Evolutionary conservation across 768 basidiomycete genomes (phyloP).

Genomic region (Mycena maculata): DNA sequence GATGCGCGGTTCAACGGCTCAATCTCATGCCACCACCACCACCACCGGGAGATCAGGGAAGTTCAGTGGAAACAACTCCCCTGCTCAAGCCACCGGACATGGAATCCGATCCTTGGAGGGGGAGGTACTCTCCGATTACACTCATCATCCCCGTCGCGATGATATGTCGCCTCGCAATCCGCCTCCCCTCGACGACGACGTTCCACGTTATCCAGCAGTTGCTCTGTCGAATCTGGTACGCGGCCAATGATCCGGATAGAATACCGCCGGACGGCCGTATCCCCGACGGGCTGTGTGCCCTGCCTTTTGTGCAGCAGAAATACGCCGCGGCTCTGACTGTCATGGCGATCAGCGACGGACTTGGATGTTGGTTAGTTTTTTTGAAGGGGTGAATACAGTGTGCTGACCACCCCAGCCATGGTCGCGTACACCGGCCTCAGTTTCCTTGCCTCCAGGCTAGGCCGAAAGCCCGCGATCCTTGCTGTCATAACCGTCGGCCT

Average conservation of each 20-base stretch:
- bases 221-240: constrained; percentile 21
- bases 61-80: neutral
- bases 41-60: no score
- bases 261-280: constrained; percentile 13
- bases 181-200: constrained; percentile 31
- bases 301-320: constrained; percentile 20
- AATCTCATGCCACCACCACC: constrained; percentile 11
- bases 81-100: neutral
- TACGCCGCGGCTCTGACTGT: constrained; percentile 15
- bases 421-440: constrained; percentile 19
- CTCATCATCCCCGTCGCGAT: constrained; percentile 25
- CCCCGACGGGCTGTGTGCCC: constrained; percentile 23
- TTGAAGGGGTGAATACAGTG: neutral
- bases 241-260: constrained; percentile 1
- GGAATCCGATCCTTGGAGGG: neutral
- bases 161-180: constrained; percentile 25
- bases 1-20: neutral
- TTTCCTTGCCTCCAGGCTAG: constrained; percentile 16
- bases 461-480: constrained; percentile 24
- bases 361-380: constrained; percentile 15
- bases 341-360: constrained; percentile 24
- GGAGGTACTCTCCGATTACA: constrained; percentile 3
- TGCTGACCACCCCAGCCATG: constrained; percentile 8
- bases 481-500: constrained; percentile 19
- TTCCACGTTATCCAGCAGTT: constrained; percentile 26